Evolutionary conservation across 371 early-diverging fungal species (phyloP).

Genomic region (Syncephalastrum racemosum): DNA sequence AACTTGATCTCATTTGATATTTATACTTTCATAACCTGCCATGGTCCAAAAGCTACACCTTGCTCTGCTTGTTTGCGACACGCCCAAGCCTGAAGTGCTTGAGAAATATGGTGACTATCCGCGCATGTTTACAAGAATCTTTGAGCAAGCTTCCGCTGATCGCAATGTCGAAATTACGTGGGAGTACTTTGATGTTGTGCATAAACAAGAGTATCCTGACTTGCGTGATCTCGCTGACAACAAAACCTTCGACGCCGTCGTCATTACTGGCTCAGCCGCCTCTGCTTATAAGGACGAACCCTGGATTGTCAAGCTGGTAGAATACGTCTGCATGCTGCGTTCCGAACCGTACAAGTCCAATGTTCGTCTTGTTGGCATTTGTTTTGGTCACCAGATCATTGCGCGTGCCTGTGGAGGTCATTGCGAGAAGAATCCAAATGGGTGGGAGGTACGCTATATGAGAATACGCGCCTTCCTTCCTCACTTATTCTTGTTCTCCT

Average conservation of each 20-base stretch:
- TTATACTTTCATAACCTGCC: background rate
- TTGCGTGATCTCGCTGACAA: slow-evolving; percentile 26
- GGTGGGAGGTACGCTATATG: slow-evolving; percentile 64
- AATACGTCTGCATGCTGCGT: slow-evolving; percentile 40
- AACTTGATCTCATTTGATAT: too few species aligned
- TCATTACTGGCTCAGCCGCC: slow-evolving; percentile 35
- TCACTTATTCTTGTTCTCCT: background rate
- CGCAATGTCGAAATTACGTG: slow-evolving; percentile 27
- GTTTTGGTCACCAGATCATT: slow-evolving; percentile 81
- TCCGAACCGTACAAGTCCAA: slow-evolving; percentile 12
- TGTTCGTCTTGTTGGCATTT: slow-evolving; percentile 56
- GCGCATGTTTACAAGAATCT: slow-evolving; percentile 32
- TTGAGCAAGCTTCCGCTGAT: slow-evolving; percentile 30
- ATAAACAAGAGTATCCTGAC: slow-evolving; percentile 40
- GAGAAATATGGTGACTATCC: slow-evolving; percentile 58
- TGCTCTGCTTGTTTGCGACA: slow-evolving; percentile 57
- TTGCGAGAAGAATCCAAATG: slow-evolving; percentile 54
- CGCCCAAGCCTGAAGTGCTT: slow-evolving; percentile 49
- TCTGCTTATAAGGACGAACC: slow-evolving; percentile 48
- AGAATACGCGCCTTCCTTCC: background rate
- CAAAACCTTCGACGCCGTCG: slow-evolving; percentile 27
- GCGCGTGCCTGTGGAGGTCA: slow-evolving; percentile 64
- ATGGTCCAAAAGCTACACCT: slow-evolving; percentile 23
- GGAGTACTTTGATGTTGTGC: slow-evolving; percentile 43
- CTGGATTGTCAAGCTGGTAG: slow-evolving; percentile 63